Evolutionary conservation across 441 rosid genomes (phyloP), one percentile per base, ranked within the genome.

Genomic region (Flueggea neowawraea): DNA sequence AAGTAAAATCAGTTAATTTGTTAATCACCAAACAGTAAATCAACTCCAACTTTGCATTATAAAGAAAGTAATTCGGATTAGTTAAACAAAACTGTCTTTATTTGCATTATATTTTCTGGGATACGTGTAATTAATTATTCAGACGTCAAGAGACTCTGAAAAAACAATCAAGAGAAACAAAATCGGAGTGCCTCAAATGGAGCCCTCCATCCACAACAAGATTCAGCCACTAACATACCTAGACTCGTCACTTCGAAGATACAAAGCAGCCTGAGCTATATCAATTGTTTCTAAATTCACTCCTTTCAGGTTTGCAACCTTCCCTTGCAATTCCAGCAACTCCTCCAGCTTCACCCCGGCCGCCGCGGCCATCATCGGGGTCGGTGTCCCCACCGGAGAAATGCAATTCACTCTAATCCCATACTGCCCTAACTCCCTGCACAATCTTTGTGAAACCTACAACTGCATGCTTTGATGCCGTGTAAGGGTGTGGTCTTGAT

Each of bases 371-470:
- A 57, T 9, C 72, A 73, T 0, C 0, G 79, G 77, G 0, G 82
- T 61, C 2, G 52, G 65, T 4, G 62, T 11, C 5, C 31, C 69
- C 10, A 13, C 52, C 31, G 81, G 81, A 0, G 85, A 71, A 5
- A 81, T 52, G 56, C 70, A 69, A 43, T 81, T 81, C 2, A 75
- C 79, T 32, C 81, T 61, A 6, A 81, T 75, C 4, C 77, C 78
- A 3, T 69, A 15, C 49, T 60, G 62, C 28, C 82, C 79, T 12
- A 78, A 45, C 58, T 81, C 82, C 31, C 56, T 73, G 47, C 78
- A 41, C 59, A 70, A 54, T 75, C 73, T 66, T 73, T 60, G 63
- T 54, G 50, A 75, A 55, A 54, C 85, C 82, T 2, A 64, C 74
- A 4, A 75, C 71, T 0, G 78, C 80, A 33, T 63, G 72, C 76